Evolutionary conservation across 345 rosid genomes (phyloP).

Genomic region (Citrus unshiu): DNA sequence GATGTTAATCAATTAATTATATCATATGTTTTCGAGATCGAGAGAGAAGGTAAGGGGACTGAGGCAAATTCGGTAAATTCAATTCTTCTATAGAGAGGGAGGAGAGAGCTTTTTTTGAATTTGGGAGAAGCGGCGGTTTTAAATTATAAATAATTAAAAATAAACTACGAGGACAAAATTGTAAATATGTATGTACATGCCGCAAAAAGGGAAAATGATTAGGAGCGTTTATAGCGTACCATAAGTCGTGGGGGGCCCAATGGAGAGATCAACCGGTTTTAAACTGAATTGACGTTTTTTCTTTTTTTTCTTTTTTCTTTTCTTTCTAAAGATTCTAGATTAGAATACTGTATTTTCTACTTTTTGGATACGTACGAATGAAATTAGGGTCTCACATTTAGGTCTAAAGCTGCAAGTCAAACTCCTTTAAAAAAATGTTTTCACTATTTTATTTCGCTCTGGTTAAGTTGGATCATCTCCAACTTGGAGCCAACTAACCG

Average conservation of each 20-base stretch:
- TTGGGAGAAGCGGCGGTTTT: constrained; percentile 53
- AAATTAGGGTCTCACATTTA: background rate
- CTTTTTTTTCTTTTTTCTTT: no score
- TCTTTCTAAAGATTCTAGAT: no score
- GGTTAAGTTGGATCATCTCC: no score
- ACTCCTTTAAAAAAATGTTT: background rate
- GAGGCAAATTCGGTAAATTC: no score
- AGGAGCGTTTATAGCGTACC: background rate
- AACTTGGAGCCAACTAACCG: no score
- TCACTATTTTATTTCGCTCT: no score
- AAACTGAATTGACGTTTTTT: no score
- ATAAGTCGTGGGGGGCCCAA: background rate
- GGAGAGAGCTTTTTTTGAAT: constrained; percentile 36
- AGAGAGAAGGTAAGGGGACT: background rate
- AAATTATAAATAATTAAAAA: background rate
- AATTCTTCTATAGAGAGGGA: background rate
- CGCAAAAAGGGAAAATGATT: background rate
- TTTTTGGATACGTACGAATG: background rate
- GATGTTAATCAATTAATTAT: background rate
- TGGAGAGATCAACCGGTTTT: background rate
- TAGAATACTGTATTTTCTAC: background rate
- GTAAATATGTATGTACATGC: no score
- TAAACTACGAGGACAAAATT: background rate
- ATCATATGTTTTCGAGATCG: background rate
- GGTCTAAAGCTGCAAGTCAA: background rate